Conservation (phyloP, 768 basidiomycete species). For the Termitomyces sp. region DNA sequence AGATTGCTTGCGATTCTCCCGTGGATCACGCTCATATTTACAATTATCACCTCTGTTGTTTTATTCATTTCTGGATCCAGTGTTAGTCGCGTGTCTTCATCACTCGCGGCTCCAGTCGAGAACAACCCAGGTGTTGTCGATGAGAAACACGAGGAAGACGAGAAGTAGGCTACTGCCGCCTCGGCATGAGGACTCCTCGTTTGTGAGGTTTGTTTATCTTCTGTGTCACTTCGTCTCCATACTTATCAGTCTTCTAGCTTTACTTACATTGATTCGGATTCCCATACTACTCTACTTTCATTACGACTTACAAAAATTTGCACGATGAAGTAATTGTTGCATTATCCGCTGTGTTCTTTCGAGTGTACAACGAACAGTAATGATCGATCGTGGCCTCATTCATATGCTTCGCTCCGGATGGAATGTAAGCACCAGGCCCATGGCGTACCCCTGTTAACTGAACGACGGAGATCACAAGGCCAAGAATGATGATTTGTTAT, state of each 20-base stretch:
- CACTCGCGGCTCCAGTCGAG: background rate
- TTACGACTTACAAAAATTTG: background rate
- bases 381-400: too few species aligned
- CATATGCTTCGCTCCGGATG: too few species aligned
- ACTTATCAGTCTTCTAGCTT: background rate
- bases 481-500: too few species aligned
- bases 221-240: background rate
- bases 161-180: background rate
- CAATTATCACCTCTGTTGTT: slow-evolving; percentile 30
- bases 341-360: background rate
- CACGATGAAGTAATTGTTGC: too few species aligned
- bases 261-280: background rate
- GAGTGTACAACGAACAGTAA: background rate
- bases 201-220: background rate
- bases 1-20: slow-evolving; percentile 45
- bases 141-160: slow-evolving; percentile 1
- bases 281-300: background rate
- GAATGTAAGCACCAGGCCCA: too few species aligned
- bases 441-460: too few species aligned
- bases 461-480: too few species aligned
- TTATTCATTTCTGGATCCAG: slow-evolving; percentile 27
- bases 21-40: slow-evolving; percentile 47
- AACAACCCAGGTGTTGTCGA: background rate
- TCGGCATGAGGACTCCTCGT: background rate
- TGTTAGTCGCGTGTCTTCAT: background rate